Evolutionary conservation across 495 filamentous ascomycete genomes (phyloP).

Genomic region (Chaetomium cochliodes): DNA sequence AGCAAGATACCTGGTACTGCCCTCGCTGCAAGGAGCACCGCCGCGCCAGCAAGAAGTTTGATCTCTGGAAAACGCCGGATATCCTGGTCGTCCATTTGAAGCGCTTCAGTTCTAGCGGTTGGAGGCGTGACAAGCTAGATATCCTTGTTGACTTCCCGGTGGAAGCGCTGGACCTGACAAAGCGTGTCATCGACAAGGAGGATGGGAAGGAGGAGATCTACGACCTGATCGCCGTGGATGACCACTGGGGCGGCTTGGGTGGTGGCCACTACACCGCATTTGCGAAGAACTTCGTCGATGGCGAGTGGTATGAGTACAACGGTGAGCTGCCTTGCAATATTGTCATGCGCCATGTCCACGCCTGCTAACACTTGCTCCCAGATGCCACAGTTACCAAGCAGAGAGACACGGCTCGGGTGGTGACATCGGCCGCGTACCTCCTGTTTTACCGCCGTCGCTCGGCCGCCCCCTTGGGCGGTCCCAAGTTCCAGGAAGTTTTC

Average conservation of each 20-base stretch:
- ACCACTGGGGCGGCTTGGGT: conserved; percentile 86
- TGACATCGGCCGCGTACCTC: conserved; percentile 77
- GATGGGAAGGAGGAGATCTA: conserved; percentile 79
- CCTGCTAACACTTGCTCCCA: conserved; percentile 37
- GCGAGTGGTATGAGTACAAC: conserved; percentile 91
- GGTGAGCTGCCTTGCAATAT: conserved; percentile 54
- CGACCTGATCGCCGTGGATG: conserved; percentile 91
- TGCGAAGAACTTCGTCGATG: conserved; percentile 84
- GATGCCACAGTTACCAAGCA: conserved; percentile 65
- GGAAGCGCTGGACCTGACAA: conserved; percentile 77
- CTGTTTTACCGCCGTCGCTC: conserved; percentile 94
- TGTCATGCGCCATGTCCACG: not conserved
- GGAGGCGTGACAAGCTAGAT: conserved; percentile 83
- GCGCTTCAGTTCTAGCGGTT: conserved; percentile 78
- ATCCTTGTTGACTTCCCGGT: conserved; percentile 89
- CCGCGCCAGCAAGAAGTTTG: conserved; percentile 90
- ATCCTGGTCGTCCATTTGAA: conserved; percentile 90
- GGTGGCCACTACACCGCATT: conserved; percentile 95
- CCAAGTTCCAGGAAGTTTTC: conserved; percentile 65
- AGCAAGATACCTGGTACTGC: conserved; percentile 96
- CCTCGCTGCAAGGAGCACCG: conserved; percentile 91
- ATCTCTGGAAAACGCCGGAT: conserved; percentile 94
- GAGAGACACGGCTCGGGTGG: conserved; percentile 54
- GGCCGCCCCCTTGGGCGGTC: conserved; percentile 69
- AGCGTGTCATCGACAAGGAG: conserved; percentile 71